These are phyloP conservation scores for Boletus rufocinnamomeus DNA, from an alignment of 768 basidiomycete species.

Conservation along the genomic window DNA sequence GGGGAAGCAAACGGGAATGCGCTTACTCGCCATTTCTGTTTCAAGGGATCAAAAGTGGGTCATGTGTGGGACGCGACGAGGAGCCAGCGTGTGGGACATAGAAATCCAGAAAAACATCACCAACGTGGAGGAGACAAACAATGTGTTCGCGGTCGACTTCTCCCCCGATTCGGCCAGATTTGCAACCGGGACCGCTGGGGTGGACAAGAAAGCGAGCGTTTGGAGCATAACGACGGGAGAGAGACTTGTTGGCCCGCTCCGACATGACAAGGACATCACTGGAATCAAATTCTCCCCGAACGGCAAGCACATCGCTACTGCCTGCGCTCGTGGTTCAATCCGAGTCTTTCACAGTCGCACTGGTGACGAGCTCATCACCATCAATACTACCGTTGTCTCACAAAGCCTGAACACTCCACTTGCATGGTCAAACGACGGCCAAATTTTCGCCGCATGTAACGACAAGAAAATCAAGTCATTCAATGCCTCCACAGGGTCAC, in stretches of 20 bases:
- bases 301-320: background rate
- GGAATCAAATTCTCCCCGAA: background rate
- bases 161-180: constrained; percentile 1
- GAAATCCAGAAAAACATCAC: background rate
- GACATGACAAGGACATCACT: background rate
- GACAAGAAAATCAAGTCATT: no score
- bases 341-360: no score
- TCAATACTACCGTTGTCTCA: no score
- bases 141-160: background rate
- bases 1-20: background rate
- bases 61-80: background rate
- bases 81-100: background rate
- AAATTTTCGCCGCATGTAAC: no score
- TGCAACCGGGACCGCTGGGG: background rate
- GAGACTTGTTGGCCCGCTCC: background rate
- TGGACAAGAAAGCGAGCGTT: background rate
- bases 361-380: no score
- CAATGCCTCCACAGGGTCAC: no score
- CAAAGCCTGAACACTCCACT: no score
- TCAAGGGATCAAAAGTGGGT: background rate
- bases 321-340: background rate
- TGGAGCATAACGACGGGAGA: background rate
- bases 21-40: background rate
- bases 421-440: no score
- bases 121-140: background rate